phyloP scores from a whole-genome alignment of 2,329 filamentous ascomycete genomes.

The Epichloe elymi region DNA sequence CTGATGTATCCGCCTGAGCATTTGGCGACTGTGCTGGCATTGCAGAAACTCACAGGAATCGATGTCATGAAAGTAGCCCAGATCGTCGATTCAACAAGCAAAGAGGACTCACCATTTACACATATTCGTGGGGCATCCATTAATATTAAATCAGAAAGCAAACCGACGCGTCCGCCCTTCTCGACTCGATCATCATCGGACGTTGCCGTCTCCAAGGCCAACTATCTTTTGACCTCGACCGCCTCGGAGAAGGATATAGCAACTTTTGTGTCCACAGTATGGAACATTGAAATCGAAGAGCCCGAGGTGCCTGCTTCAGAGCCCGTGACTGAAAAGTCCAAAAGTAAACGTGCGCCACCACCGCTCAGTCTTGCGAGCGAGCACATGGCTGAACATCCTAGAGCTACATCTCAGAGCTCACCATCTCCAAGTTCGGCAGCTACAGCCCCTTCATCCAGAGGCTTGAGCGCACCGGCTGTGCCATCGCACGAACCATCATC shows the following conservation, averaged over 20 bases:
- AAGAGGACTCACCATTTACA: conserved; percentile 24
- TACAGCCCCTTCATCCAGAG: neutral
- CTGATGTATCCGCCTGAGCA: conserved; percentile 46
- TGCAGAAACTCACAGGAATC: conserved; percentile 43
- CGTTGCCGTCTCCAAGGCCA: conserved; percentile 34
- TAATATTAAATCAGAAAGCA: conserved; percentile 12
- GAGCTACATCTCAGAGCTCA: conserved; percentile 11
- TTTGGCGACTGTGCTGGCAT: conserved; percentile 40
- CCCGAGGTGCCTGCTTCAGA: conserved; percentile 26
- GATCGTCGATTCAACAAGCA: conserved; percentile 33
- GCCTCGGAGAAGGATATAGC: conserved; percentile 41
- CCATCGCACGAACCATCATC: conserved; percentile 2
- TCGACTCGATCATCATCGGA: conserved; percentile 16
- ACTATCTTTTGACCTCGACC: conserved; percentile 42
- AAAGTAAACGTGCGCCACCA: conserved; percentile 14
- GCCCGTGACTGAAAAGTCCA: conserved; percentile 10
- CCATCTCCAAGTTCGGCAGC: conserved; percentile 7
- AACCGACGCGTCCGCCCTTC: conserved; percentile 10
- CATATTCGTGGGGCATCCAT: conserved; percentile 25
- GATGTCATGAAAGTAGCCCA: conserved; percentile 46
- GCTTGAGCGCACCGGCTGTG: neutral
- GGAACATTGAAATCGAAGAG: conserved; percentile 24
- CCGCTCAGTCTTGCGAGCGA: conserved; percentile 13
- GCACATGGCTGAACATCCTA: conserved; percentile 19
- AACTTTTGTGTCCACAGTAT: conserved; percentile 39